Percentiles rank a stretch among this genome's conserved stretches.
phyloP scores from a whole-genome alignment of 208 protist genomes.

The Trypanosoma scelopori region DNA sequence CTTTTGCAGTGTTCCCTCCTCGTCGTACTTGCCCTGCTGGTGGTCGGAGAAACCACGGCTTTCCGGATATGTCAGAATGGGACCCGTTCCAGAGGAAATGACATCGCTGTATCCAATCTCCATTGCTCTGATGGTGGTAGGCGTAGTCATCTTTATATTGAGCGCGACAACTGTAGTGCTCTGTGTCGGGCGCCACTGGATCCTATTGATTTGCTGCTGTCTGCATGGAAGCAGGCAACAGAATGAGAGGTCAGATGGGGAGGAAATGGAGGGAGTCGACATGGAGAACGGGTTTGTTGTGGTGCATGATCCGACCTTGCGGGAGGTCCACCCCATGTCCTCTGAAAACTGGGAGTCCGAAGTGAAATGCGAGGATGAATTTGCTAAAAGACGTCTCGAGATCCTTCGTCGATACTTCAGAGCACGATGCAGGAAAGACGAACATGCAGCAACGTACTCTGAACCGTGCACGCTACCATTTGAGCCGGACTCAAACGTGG shows the following conservation, averaged over 20 bases:
- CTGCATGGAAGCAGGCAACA: background rate
- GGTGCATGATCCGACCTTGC: background rate
- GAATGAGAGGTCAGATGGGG: background rate
- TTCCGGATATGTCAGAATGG: constrained; percentile 12
- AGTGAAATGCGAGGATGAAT: background rate
- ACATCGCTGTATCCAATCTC: background rate
- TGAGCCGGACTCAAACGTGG: background rate
- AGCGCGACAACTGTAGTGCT: background rate
- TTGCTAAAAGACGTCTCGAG: constrained; percentile 9
- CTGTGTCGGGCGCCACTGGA: too few relatives aligned
- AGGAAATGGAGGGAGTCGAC: background rate
- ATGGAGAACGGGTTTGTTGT: background rate
- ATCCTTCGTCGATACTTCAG: constrained; percentile 13
- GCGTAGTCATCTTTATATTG: background rate
- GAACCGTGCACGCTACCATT: background rate
- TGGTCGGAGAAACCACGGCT: background rate
- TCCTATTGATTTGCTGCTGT: background rate
- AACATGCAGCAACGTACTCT: background rate
- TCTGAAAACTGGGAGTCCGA: background rate
- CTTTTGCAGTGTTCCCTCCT: constrained; percentile 14
- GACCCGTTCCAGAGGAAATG: background rate
- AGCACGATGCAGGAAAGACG: background rate
- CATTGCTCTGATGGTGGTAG: background rate
- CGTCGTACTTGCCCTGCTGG: constrained; percentile 3
- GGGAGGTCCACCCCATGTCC: constrained; percentile 7